phyloP scores from a whole-genome alignment of 2,329 filamentous ascomycete species.

The Rasamsonia emersonii region DNA sequence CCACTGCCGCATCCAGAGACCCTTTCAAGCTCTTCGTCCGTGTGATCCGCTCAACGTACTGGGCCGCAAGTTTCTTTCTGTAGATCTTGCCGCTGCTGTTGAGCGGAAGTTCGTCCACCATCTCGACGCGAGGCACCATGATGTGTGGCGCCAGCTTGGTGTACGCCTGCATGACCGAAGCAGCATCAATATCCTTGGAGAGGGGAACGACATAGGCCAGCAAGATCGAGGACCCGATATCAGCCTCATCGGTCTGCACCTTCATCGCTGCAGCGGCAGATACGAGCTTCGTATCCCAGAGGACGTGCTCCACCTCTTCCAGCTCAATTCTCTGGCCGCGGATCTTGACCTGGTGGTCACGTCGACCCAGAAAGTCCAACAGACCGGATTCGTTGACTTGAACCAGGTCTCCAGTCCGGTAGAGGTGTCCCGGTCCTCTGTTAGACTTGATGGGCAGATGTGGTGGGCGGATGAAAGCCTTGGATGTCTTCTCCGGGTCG shows the following conservation, averaged over 20 bases:
- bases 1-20: too few species aligned
- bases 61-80: not conserved
- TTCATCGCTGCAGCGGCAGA: not conserved
- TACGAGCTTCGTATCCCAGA: not conserved
- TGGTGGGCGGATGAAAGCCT: slow-evolving; percentile 18
- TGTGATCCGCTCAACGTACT: not conserved
- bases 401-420: slow-evolving; percentile 30
- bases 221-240: not conserved
- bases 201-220: not conserved
- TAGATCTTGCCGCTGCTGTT: not conserved
- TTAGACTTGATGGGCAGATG: slow-evolving; percentile 19
- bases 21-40: too few species aligned
- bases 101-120: not conserved
- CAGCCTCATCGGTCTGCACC: not conserved
- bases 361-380: slow-evolving; percentile 23
- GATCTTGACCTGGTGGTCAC: slow-evolving; percentile 27
- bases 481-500: slow-evolving; percentile 15
- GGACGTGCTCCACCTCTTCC: slow-evolving; percentile 23
- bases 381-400: slow-evolving; percentile 21
- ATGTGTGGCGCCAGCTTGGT: not conserved
- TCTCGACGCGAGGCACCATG: not conserved
- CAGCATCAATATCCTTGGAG: not conserved
- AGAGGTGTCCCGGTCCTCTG: slow-evolving; percentile 12
- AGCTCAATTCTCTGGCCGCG: slow-evolving; percentile 29
- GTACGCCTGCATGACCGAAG: not conserved